Evolutionary conservation across 768 basidiomycete genomes (phyloP).

Genomic region (Suillus luteus): DNA sequence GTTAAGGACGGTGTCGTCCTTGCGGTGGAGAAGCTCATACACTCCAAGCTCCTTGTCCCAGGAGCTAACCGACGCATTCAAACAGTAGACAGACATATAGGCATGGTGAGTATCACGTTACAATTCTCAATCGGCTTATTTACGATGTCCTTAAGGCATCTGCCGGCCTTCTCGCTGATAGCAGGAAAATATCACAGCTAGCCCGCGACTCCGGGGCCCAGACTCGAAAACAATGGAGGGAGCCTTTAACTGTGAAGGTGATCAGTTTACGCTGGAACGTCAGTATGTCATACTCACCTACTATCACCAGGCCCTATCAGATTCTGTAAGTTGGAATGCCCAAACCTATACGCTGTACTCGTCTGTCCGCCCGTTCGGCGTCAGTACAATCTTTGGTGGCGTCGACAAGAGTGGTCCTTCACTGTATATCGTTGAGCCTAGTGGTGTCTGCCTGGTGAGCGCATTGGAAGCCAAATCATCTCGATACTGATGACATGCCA

Average conservation of each 20-base stretch:
- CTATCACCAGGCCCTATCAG: conserved; percentile 52
- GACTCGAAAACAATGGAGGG: conserved; percentile 71
- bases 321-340: conserved; percentile 85
- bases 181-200: conserved; percentile 80
- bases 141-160: conserved; percentile 63
- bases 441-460: conserved; percentile 86
- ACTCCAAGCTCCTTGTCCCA: conserved; percentile 93
- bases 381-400: conserved; percentile 88
- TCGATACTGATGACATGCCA: conserved; percentile 29
- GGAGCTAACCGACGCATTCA: conserved; percentile 93
- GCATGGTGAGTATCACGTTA: conserved; percentile 59
- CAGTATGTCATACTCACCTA: conserved; percentile 10
- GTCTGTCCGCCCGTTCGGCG: conserved; percentile 95
- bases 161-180: conserved; percentile 92
- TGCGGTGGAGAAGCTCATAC: conserved; percentile 97
- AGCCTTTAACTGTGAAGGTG: conserved; percentile 81
- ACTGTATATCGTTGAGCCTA: conserved; percentile 92
- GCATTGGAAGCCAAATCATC: neutral
- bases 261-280: conserved; percentile 31
- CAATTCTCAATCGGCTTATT: neutral
- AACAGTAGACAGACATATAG: conserved; percentile 91
- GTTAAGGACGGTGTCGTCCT: conserved; percentile 94
- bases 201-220: conserved; percentile 82
- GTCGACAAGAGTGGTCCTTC: conserved; percentile 87
- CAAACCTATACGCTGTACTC: conserved; percentile 98